These are phyloP conservation scores for Paracorniculantispora psalliotae DNA, from an alignment of 2,329 filamentous ascomycete species.

Conservation along the genomic window DNA sequence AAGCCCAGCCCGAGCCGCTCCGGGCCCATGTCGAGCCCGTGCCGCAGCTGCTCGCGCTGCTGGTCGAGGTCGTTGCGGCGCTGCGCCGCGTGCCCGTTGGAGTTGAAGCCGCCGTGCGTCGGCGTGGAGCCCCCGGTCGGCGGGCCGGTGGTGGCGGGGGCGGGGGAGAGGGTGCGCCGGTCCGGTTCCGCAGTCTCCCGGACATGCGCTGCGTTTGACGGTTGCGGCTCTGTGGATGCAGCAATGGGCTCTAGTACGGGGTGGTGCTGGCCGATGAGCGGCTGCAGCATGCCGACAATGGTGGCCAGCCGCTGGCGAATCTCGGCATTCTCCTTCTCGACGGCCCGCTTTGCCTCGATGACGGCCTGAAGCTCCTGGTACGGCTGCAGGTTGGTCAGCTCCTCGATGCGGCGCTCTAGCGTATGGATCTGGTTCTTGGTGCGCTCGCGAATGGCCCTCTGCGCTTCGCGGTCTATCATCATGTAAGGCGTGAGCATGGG, in stretches of 20 bases:
- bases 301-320: conserved; percentile 64
- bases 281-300: conserved; percentile 60
- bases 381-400: conserved; percentile 73
- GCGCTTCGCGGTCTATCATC: conserved; percentile 76
- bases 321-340: conserved; percentile 75
- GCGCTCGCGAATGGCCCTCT: conserved; percentile 77
- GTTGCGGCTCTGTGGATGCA: background rate
- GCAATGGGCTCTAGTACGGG: background rate
- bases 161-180: background rate
- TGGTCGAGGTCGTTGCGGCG: conserved; percentile 29
- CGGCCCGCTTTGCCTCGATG: conserved; percentile 68
- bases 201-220: background rate
- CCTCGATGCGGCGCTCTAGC: conserved; percentile 66
- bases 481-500: background rate
- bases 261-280: conserved; percentile 38
- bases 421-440: conserved; percentile 75
- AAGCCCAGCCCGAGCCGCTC: conserved; percentile 72
- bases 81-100: conserved; percentile 3
- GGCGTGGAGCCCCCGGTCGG: background rate
- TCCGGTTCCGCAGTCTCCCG: conserved; percentile 18
- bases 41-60: conserved; percentile 45
- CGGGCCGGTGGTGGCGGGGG: background rate
- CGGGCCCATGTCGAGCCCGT: conserved; percentile 55
- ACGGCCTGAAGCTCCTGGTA: conserved; percentile 78
- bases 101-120: background rate